A percentile compares a stretch with the other conserved stretches of the same genome.
Conservation (phyloP, 495 filamentous ascomycete species). For the Venustampulla echinocandica region DNA sequence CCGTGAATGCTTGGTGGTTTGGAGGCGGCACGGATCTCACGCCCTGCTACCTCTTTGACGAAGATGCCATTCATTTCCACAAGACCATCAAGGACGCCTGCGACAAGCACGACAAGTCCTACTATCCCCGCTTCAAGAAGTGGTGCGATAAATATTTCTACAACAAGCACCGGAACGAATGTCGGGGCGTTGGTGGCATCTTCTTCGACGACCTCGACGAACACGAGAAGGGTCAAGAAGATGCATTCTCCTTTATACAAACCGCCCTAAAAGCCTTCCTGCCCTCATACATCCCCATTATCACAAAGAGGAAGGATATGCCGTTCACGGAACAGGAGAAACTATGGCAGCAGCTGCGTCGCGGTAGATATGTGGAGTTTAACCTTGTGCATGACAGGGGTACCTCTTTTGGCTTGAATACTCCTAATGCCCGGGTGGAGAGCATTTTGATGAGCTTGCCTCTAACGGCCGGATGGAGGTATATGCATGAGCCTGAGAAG, state of each 20-base stretch:
- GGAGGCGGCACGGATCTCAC: constrained; percentile 93
- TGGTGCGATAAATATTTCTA: constrained; percentile 99
- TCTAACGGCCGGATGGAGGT: constrained; percentile 85
- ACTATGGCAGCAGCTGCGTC: constrained; percentile 89
- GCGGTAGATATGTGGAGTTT: constrained; percentile 95
- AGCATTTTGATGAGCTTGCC: constrained; percentile 97
- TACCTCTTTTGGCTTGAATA: constrained; percentile 89
- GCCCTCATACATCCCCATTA: constrained; percentile 84
- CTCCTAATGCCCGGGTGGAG: constrained; percentile 84
- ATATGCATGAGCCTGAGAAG: constrained; percentile 81
- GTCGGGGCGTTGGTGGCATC: constrained; percentile 88
- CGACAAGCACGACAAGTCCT: constrained; percentile 84
- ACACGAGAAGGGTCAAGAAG: constrained; percentile 76
- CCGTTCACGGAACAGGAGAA: constrained; percentile 77
- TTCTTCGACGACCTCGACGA: constrained; percentile 98
- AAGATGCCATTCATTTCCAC: constrained; percentile 96
- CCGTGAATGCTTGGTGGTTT: constrained; percentile 89
- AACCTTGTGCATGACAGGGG: constrained; percentile 97
- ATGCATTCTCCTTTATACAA: constrained; percentile 85
- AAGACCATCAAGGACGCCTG: constrained; percentile 84
- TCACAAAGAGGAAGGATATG: constrained; percentile 83
- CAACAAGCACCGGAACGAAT: constrained; percentile 82
- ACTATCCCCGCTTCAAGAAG: constrained; percentile 92
- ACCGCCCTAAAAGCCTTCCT: constrained; percentile 79
- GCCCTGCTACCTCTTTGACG: constrained; percentile 88